phyloP scores from a whole-genome alignment of 352 stramenopile species.

The Globisporangium carolinianum region DNA sequence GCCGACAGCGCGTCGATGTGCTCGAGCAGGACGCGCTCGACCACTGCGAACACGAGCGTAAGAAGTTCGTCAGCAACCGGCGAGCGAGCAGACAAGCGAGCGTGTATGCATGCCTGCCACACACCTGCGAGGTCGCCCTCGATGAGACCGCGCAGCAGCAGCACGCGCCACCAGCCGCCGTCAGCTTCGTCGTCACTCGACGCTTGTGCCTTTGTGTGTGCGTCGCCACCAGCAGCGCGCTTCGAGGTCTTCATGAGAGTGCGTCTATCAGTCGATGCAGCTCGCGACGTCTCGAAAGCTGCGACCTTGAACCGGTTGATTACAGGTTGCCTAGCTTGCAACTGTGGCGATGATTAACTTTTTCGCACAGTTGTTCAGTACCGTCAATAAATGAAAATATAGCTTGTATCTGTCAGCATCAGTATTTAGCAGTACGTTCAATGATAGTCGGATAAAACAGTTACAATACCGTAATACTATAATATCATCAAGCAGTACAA shows the following conservation, averaged over 20 bases:
- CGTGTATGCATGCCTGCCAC: not conserved
- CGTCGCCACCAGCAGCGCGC: too few relatives aligned
- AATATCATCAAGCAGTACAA: too few relatives aligned
- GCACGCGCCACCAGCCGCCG: constrained; percentile 12
- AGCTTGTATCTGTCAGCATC: too few relatives aligned
- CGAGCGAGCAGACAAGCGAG: not conserved
- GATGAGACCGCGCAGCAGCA: constrained; percentile 10
- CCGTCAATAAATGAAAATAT: too few relatives aligned
- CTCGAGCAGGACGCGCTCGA: constrained; percentile 22
- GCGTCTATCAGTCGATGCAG: too few relatives aligned
- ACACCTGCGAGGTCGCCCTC: constrained; percentile 10
- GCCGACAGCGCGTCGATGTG: constrained; percentile 47
- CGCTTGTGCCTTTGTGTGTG: not conserved
- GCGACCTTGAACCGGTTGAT: not conserved
- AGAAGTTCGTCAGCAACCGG: not conserved
- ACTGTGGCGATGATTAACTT: too few relatives aligned
- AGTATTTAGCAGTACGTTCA: too few relatives aligned
- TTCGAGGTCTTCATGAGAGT: not conserved
- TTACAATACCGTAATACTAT: too few relatives aligned
- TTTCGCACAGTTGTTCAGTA: too few relatives aligned
- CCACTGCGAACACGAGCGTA: constrained; percentile 10
- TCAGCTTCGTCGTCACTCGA: constrained; percentile 6
- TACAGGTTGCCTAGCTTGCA: not conserved
- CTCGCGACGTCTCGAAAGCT: not conserved
- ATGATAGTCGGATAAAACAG: too few relatives aligned